Evolutionary conservation across 768 basidiomycete species (phyloP).

Genomic region (Coprinopsis marcescibilis): DNA sequence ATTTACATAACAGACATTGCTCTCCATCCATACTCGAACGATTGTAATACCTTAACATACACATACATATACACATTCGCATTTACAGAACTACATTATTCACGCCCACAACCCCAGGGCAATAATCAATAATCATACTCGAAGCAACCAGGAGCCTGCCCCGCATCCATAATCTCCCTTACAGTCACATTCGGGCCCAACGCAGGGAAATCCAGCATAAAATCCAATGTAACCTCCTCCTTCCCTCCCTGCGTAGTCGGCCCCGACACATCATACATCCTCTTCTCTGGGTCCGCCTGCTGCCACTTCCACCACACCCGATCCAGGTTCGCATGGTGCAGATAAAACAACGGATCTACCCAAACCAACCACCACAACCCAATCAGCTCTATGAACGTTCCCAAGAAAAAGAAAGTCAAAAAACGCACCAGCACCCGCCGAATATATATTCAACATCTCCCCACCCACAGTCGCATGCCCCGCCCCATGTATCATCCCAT

Average conservation of each 20-base stretch:
- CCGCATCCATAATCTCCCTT: neutral
- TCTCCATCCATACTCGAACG: too few relatives aligned
- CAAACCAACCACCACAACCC: neutral
- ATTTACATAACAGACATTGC: too few relatives aligned
- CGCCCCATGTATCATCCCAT: neutral
- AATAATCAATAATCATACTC: neutral
- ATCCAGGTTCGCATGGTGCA: slow-evolving; percentile 7
- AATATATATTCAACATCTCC: slow-evolving; percentile 3
- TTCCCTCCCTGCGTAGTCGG: too few relatives aligned
- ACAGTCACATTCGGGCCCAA: neutral
- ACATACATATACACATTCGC: too few relatives aligned
- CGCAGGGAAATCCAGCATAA: neutral
- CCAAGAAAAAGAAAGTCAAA: neutral
- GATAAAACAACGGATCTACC: slow-evolving; percentile 4
- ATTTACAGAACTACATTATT: too few relatives aligned
- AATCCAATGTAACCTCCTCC: neutral
- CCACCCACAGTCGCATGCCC: slow-evolving; percentile 1
- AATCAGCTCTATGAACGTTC: neutral
- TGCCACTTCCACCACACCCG: slow-evolving; percentile 10
- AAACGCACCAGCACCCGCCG: neutral
- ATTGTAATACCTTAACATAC: too few relatives aligned
- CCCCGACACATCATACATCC: neutral
- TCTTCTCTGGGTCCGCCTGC: neutral
- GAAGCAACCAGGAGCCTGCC: slow-evolving; percentile 2
- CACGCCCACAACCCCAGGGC: too few relatives aligned